Conservation (phyloP, 306 rosid genomes). For the Chamaecrista fasciculata region DNA sequence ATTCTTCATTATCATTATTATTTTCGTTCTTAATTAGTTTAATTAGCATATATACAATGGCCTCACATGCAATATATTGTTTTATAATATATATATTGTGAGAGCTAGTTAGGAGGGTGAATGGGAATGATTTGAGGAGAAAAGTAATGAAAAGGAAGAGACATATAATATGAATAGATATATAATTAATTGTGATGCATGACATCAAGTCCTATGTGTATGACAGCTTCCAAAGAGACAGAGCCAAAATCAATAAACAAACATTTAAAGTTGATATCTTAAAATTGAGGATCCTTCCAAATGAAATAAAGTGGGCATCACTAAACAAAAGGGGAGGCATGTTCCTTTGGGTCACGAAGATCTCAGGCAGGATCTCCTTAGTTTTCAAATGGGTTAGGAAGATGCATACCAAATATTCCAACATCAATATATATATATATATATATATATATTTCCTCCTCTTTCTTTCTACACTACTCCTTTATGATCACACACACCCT, state of each 20-base stretch:
- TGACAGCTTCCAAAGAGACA: constrained; percentile 79
- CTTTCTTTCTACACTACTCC: constrained; percentile 32
- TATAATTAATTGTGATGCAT: constrained; percentile 61
- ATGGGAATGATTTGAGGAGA: constrained; percentile 37
- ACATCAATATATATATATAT: constrained; percentile 38
- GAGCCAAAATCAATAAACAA: constrained; percentile 39
- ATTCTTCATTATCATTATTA: too few relatives aligned
- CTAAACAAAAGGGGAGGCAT: constrained; percentile 62
- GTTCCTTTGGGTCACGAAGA: constrained; percentile 65
- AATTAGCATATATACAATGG: constrained; percentile 28
- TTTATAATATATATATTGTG: too few relatives aligned
- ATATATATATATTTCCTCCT: constrained; percentile 38
- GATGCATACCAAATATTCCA: constrained; percentile 48
- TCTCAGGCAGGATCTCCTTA: constrained; percentile 67
- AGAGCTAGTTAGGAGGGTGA: constrained; percentile 31
- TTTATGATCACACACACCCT: too few relatives aligned
- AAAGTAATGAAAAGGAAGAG: constrained; percentile 40
- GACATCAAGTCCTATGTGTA: constrained; percentile 52
- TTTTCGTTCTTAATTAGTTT: too few relatives aligned
- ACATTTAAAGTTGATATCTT: constrained; percentile 21
- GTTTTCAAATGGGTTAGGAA: constrained; percentile 31
- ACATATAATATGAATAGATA: too few relatives aligned
- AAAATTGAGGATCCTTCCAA: constrained; percentile 56
- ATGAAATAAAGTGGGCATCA: constrained; percentile 65
- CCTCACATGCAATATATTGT: constrained; percentile 7